These are phyloP conservation scores for Nepenthes mirabilis DNA, from an alignment of 148 eudicot species.

Conservation along the genomic window DNA sequence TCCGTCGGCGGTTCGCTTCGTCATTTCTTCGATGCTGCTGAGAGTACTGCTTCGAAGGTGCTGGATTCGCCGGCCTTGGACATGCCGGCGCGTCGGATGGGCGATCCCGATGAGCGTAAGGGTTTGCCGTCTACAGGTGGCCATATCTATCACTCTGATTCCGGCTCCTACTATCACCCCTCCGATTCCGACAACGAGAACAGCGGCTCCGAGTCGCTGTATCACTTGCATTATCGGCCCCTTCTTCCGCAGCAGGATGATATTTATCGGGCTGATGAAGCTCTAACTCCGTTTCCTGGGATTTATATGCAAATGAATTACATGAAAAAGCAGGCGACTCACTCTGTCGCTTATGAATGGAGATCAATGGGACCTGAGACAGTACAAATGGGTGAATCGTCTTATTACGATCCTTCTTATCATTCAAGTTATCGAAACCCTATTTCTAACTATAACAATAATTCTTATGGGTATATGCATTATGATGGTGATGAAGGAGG, in stretches of 20 bases:
- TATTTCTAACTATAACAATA: conserved; percentile 10
- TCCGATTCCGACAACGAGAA: background rate
- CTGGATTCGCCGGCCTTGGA: conserved; percentile 23
- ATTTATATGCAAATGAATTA: conserved; percentile 43
- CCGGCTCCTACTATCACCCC: conserved; percentile 36
- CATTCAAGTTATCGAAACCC: conserved; percentile 18
- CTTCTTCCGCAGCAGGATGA: background rate
- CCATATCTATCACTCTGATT: conserved; percentile 19
- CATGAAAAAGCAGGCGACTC: conserved; percentile 55
- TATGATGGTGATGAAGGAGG: conserved; percentile 18
- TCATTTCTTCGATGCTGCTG: conserved; percentile 27
- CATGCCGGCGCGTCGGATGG: conserved; percentile 23
- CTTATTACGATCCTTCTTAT: conserved; percentile 14
- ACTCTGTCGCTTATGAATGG: conserved; percentile 55
- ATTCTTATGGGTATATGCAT: conserved; percentile 14
- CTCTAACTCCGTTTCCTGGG: background rate
- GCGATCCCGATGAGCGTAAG: conserved; percentile 11
- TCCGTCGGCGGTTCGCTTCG: conserved; percentile 44
- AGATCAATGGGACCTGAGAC: conserved; percentile 35
- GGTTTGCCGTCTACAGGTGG: conserved; percentile 3
- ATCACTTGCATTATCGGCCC: conserved; percentile 6
- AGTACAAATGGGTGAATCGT: conserved; percentile 34
- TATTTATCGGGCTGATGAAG: too few species aligned
- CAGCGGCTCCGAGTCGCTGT: conserved; percentile 10
- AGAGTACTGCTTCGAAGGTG: conserved; percentile 8